phyloP scores from a whole-genome alignment of 2,329 filamentous ascomycete species.

The Neurospora sp. region DNA sequence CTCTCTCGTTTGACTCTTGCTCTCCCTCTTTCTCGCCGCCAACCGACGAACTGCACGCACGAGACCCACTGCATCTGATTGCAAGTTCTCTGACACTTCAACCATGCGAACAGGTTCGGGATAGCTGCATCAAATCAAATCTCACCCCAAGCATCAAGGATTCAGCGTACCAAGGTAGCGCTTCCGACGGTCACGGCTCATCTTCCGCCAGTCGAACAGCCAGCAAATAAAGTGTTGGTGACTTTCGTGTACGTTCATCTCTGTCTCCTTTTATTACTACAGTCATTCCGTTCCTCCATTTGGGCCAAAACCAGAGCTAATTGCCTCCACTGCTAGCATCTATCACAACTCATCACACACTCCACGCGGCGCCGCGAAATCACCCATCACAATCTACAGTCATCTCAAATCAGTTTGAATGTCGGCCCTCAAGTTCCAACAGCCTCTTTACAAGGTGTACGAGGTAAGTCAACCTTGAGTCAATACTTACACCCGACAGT shows the following conservation, averaged over 20 bases:
- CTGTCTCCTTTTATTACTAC: neutral
- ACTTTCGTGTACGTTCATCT: neutral
- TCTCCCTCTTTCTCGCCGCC: conserved; percentile 8
- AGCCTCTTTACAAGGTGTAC: conserved; percentile 47
- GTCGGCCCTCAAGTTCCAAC: conserved; percentile 48
- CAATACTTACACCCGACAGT: neutral
- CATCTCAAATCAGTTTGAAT: conserved; percentile 38
- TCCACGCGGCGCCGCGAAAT: neutral
- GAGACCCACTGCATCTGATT: conserved; percentile 29
- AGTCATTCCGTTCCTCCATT: neutral
- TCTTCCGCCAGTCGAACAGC: neutral
- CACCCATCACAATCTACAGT: neutral
- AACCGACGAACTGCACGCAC: conserved; percentile 23
- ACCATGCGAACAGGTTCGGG: conserved; percentile 37
- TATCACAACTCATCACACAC: neutral
- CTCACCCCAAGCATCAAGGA: conserved; percentile 20
- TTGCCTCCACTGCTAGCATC: neutral
- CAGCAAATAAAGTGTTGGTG: neutral
- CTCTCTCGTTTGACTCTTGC: conserved; percentile 3
- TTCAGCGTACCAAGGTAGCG: neutral
- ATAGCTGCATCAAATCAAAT: conserved; percentile 32
- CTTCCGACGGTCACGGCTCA: neutral
- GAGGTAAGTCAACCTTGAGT: conserved; percentile 37
- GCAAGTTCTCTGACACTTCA: conserved; percentile 25
- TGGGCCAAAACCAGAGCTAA: neutral